A percentile compares a stretch with the other conserved stretches of the same genome.
These are phyloP conservation scores for Euclidium syriacum DNA, from an alignment of 345 rosid genomes.

Conservation along the genomic window DNA sequence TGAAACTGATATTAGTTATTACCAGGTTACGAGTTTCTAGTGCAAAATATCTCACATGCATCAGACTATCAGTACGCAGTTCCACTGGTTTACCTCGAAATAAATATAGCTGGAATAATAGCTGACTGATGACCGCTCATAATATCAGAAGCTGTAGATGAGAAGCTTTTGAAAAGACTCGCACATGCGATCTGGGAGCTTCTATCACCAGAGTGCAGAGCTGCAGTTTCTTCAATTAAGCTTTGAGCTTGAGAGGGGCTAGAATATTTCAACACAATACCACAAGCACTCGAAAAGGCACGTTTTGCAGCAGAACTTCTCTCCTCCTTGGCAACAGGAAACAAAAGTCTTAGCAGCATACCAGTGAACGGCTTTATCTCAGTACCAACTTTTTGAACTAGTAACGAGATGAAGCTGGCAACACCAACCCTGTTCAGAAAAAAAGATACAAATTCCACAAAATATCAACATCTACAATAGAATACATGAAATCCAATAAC, in stretches of 20 bases:
- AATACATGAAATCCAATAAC: background rate
- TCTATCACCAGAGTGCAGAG: conserved; percentile 73
- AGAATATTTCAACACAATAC: conserved; percentile 67
- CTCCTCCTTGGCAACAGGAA: conserved; percentile 82
- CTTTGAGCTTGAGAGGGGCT: conserved; percentile 62
- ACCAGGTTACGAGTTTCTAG: background rate
- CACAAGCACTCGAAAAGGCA: conserved; percentile 92
- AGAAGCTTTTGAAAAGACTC: conserved; percentile 70
- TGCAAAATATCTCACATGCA: conserved; percentile 10
- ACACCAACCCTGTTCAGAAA: conserved; percentile 75
- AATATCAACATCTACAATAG: conserved; percentile 4
- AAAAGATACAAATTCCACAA: conserved; percentile 1
- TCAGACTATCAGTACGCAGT: background rate
- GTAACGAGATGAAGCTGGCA: conserved; percentile 75
- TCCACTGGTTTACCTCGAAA: conserved; percentile 60
- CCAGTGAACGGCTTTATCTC: conserved; percentile 72
- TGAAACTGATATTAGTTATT: background rate
- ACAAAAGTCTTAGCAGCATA: conserved; percentile 59
- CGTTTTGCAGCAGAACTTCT: conserved; percentile 76
- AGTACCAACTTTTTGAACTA: conserved; percentile 73
- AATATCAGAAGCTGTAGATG: conserved; percentile 72
- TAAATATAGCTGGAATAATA: conserved; percentile 70
- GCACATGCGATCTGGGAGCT: conserved; percentile 84
- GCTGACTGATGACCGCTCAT: conserved; percentile 61
- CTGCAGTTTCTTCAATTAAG: conserved; percentile 79